Evolutionary conservation across 805 yeast genomes (phyloP).

Genomic region (Nakazawaea sp.): DNA sequence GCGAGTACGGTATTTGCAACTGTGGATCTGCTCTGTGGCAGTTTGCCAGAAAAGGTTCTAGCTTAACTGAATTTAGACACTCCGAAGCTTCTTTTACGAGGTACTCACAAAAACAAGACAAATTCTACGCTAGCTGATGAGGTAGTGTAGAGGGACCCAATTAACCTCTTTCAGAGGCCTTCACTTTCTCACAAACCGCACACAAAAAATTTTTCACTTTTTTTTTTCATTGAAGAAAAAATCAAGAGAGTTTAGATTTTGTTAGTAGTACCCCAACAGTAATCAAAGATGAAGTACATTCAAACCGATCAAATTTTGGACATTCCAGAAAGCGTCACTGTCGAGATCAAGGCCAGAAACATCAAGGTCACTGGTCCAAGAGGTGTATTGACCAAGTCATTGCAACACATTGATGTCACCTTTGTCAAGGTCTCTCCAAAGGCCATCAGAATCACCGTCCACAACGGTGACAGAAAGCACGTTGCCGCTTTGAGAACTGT

Average conservation of each 20-base stretch:
- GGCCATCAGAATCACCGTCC: slow-evolving; percentile 74
- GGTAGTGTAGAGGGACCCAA: too few species aligned
- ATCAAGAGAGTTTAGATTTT: slow-evolving; percentile 18
- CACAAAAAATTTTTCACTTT: not conserved
- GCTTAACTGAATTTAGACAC: too few species aligned
- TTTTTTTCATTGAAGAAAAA: not conserved
- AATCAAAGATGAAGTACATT: slow-evolving; percentile 64
- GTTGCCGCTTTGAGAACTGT: slow-evolving; percentile 95
- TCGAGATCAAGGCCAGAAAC: slow-evolving; percentile 76
- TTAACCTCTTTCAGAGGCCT: too few species aligned
- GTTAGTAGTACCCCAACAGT: not conserved
- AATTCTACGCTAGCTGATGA: too few species aligned
- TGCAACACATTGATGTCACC: slow-evolving; percentile 83
- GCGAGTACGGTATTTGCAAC: too few species aligned
- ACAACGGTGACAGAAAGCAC: slow-evolving; percentile 96
- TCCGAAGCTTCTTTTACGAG: too few species aligned
- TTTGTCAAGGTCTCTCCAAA: slow-evolving; percentile 62
- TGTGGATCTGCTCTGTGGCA: too few species aligned
- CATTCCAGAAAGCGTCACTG: slow-evolving; percentile 81
- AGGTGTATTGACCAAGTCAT: slow-evolving; percentile 77
- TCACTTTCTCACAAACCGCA: too few species aligned
- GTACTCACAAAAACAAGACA: too few species aligned
- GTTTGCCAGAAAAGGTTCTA: too few species aligned
- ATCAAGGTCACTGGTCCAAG: slow-evolving; percentile 88
- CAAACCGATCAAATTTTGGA: slow-evolving; percentile 80